Evolutionary conservation across 1,139 yeast species (phyloP).

Genomic region (Lodderomyces beijingensis): DNA sequence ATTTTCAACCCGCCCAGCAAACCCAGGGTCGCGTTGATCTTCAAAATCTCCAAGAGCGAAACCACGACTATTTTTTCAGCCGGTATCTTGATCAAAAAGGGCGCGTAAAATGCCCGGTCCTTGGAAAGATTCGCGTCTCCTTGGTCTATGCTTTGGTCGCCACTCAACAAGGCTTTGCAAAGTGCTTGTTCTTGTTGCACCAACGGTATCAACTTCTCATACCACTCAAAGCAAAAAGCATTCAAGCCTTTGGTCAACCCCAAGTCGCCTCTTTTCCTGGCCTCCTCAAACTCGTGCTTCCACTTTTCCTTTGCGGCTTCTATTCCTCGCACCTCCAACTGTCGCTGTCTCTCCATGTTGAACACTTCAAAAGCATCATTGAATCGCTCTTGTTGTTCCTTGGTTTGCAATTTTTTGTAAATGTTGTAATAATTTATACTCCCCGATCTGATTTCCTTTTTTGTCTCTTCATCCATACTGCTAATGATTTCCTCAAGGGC

Average conservation of each 20-base stretch:
- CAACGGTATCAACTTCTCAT: conserved; percentile 61
- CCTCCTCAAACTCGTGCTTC: conserved; percentile 76
- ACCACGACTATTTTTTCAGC: conserved; percentile 83
- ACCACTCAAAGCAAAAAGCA: conserved; percentile 77
- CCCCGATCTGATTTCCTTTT: conserved; percentile 7
- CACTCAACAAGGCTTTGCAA: conserved; percentile 34
- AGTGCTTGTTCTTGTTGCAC: conserved; percentile 60
- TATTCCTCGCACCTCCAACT: conserved; percentile 71
- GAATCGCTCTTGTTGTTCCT: conserved; percentile 53
- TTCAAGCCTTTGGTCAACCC: conserved; percentile 59
- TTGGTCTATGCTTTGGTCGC: conserved; percentile 8
- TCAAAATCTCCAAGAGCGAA: conserved; percentile 76
- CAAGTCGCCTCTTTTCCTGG: conserved; percentile 59
- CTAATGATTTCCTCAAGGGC: conserved; percentile 31
- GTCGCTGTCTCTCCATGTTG: conserved; percentile 71
- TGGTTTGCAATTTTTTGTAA: conserved; percentile 46
- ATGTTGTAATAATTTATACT: conserved; percentile 58
- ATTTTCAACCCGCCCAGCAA: conserved; percentile 82
- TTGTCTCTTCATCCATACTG: conserved; percentile 29
- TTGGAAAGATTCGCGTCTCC: conserved; percentile 19
- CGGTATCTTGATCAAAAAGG: conserved; percentile 64
- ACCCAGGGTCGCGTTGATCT: conserved; percentile 72
- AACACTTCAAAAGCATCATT: conserved; percentile 62
- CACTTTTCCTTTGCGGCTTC: conserved; percentile 87
- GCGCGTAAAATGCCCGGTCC: conserved; percentile 69